Conservation (phyloP, 2,329 filamentous ascomycete genomes). For the Penicillium nordicum region DNA sequence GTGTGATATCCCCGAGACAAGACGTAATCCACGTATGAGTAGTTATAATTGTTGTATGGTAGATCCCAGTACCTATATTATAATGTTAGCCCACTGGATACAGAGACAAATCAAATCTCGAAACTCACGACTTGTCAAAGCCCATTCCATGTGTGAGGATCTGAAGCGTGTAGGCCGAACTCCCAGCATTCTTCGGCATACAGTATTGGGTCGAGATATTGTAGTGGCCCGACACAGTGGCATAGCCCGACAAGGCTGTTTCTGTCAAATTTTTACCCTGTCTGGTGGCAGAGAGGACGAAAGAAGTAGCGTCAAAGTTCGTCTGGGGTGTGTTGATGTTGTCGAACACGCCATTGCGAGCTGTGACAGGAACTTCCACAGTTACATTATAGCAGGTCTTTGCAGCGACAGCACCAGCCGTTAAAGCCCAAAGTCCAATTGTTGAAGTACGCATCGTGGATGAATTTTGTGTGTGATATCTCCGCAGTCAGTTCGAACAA, state of each 20-base stretch:
- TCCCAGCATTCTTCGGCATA: background rate
- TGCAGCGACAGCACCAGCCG: background rate
- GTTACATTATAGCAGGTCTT: conserved; percentile 12
- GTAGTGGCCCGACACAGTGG: conserved; percentile 15
- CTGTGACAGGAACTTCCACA: conserved; percentile 4
- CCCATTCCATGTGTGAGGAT: conserved; percentile 40
- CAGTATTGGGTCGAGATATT: conserved; percentile 17
- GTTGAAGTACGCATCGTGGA: conserved; percentile 1
- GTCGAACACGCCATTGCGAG: conserved; percentile 12
- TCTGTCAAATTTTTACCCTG: conserved; percentile 16
- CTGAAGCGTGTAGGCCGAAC: conserved; percentile 24
- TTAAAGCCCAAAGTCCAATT: conserved; percentile 6
- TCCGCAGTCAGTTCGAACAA: background rate
- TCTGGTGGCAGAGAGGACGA: conserved; percentile 7
- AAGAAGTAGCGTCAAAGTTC: conserved; percentile 15
- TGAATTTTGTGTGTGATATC: background rate
- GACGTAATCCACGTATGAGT: conserved; percentile 39
- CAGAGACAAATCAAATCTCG: background rate
- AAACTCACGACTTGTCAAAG: conserved; percentile 31
- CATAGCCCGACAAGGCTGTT: conserved; percentile 16
- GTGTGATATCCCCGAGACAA: conserved; percentile 39
- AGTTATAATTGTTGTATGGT: conserved; percentile 27
- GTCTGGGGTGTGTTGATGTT: conserved; percentile 14
- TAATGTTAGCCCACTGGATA: background rate
- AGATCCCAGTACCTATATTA: conserved; percentile 36